Percentiles rank a stretch among this genome's conserved stretches.
These are phyloP conservation scores for Adenanthera pavonina DNA, from an alignment of 306 rosid species.

Conservation along the genomic window DNA sequence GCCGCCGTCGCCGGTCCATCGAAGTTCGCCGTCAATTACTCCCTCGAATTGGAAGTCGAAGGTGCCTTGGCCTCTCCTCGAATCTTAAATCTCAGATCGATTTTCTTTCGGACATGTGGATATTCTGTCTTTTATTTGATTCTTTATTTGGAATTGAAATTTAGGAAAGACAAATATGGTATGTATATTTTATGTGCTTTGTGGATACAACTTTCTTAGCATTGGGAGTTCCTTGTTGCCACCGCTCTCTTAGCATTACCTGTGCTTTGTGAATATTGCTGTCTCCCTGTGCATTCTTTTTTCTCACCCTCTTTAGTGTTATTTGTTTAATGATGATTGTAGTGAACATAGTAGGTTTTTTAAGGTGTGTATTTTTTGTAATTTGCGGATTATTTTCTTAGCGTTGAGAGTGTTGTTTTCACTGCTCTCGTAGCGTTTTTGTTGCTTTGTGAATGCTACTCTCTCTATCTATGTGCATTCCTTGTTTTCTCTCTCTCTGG, in stretches of 20 bases:
- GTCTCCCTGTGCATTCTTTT: background rate
- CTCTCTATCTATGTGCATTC: background rate
- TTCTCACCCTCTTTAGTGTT: background rate
- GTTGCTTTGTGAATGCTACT: background rate
- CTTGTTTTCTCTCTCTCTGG: background rate
- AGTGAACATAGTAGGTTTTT: too few relatives aligned
- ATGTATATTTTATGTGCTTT: background rate
- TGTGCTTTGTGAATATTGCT: background rate
- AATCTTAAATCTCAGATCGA: background rate
- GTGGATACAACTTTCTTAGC: background rate
- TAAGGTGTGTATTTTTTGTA: background rate
- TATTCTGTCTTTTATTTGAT: background rate
- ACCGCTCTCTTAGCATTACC: background rate
- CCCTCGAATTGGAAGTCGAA: background rate
- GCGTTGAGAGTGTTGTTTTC: background rate
- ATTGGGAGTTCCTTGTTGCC: background rate
- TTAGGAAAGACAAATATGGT: background rate
- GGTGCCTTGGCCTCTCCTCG: background rate
- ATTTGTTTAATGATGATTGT: too few relatives aligned
- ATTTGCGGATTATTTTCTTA: background rate
- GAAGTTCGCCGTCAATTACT: background rate
- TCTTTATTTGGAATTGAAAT: background rate
- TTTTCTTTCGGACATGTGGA: background rate
- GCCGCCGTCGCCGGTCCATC: background rate
- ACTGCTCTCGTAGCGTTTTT: background rate